A percentile compares a stretch with the other conserved stretches of the same genome.
phyloP scores from a whole-genome alignment of 305 asterid species.

The Fraxinus nigra region DNA sequence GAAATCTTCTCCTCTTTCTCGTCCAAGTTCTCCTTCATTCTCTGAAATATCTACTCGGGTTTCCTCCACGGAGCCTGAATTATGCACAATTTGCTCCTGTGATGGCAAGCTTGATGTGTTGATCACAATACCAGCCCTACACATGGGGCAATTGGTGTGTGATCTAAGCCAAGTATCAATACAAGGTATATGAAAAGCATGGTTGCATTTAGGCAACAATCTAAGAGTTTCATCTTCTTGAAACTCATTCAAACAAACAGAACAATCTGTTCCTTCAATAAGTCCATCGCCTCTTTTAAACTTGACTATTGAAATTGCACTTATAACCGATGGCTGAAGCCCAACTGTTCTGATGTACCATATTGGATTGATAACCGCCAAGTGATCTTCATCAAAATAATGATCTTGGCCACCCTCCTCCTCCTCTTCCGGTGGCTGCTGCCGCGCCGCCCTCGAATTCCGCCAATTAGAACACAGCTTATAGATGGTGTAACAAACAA shows the following conservation, averaged over 20 bases:
- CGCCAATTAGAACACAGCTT: conserved; percentile 23
- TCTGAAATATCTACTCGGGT: conserved; percentile 13
- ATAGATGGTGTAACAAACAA: conserved; percentile 42
- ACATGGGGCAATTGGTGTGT: conserved; percentile 81
- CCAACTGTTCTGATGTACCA: conserved; percentile 86
- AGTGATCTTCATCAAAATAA: conserved; percentile 46
- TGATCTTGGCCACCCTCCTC: conserved; percentile 22
- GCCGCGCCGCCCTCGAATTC: neutral
- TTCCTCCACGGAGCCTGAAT: conserved; percentile 33
- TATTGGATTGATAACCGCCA: conserved; percentile 62
- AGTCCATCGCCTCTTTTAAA: conserved; percentile 61
- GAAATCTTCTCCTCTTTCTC: conserved; percentile 9
- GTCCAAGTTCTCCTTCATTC: conserved; percentile 3
- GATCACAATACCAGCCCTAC: conserved; percentile 64
- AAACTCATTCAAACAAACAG: conserved; percentile 77
- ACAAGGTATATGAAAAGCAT: conserved; percentile 78
- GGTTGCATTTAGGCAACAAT: conserved; percentile 72
- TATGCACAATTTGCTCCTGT: conserved; percentile 21
- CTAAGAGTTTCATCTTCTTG: conserved; percentile 68
- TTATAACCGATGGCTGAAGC: conserved; percentile 59
- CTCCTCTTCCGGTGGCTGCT: conserved; percentile 7
- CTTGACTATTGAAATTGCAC: conserved; percentile 55
- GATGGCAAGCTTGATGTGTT: neutral
- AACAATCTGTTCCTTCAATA: conserved; percentile 66
- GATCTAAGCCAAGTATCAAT: conserved; percentile 85